Evolutionary conservation across 768 basidiomycete species (phyloP), one percentile per base, ranked within the genome.

Genomic region (Xanthoconium stramineum): DNA sequence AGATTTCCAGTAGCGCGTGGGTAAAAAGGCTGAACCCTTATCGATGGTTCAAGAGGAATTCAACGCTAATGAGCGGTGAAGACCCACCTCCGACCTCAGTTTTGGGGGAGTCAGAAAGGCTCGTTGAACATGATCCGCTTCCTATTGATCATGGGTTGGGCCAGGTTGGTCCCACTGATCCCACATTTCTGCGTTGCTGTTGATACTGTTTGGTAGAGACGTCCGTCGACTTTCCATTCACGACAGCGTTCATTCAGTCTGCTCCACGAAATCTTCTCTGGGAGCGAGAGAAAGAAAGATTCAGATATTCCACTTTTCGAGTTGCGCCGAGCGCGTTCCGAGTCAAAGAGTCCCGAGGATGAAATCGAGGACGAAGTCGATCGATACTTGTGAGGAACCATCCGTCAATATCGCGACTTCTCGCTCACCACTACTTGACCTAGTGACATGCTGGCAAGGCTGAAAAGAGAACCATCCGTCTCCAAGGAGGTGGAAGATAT

Each of bases 1-100:
- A 79, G 76, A 24, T 24, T 24, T 45, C 73, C 78, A 56, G 66
- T 17, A 47, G 45, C 43, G 42, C 47, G 11, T 97, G 94, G 94
- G 66, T 91, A 19, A 81, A 83, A 45, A 78, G 76, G 49, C 69
- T 92, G 32, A 97, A 98, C 66, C 95, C 94, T 2, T 98, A 97
- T 71, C 80, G 85, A 24, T 89, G 86, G 83, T 73, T 92, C 56
- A 83, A 80, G 57, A 80, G 88, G 2, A 85, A 85, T 63, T 88
- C 89, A 0, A 85, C 85, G 53, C 83, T 83, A 0, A 80, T 89
- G 39, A 84, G 81, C 52, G 88, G 89, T 6, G 84, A 86, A 52
- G 81, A 82, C 49, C 70, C 92, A 32, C 88, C 90, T 3, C 82
- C 86, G 15, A 86, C 83, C 57, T 77, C 90, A 24, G 83, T 91